Percentiles rank a stretch among this genome's conserved stretches.
phyloP scores from a whole-genome alignment of 495 filamentous ascomycete species.

The Echria macrotheca region DNA sequence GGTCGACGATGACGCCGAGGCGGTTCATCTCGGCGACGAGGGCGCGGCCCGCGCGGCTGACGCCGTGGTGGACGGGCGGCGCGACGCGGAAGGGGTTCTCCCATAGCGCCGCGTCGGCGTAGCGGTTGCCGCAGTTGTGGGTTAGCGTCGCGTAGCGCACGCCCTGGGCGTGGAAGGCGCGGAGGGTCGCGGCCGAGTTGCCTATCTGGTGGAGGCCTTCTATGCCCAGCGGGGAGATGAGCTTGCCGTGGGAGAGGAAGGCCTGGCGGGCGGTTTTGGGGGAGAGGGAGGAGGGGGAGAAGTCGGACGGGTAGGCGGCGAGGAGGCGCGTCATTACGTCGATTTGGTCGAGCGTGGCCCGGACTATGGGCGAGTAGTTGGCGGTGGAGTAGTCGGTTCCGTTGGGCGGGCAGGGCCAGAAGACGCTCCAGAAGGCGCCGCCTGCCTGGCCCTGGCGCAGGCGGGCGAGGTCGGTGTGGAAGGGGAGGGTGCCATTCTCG shows the following conservation, averaged over 20 bases:
- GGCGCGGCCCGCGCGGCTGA: conserved; percentile 61
- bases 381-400: conserved; percentile 65
- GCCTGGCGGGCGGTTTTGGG: conserved; percentile 50
- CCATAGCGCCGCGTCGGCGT: conserved; percentile 74
- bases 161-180: conserved; percentile 70
- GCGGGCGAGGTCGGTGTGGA: conserved; percentile 76
- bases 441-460: conserved; percentile 54
- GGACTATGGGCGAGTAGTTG: conserved; percentile 59
- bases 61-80: conserved; percentile 52
- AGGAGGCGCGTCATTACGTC: conserved; percentile 72
- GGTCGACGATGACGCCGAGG: conserved; percentile 72
- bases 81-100: conserved; percentile 42
- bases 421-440: conserved; percentile 92
- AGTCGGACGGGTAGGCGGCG: conserved; percentile 60
- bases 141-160: conserved; percentile 88
- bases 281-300: conserved; percentile 55
- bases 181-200: conserved; percentile 72
- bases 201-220: conserved; percentile 96
- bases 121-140: conserved; percentile 90
- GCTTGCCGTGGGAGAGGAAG: conserved; percentile 50
- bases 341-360: conserved; percentile 73
- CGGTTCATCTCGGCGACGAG: conserved; percentile 76
- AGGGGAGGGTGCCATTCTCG: conserved; percentile 55
- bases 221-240: conserved; percentile 68
- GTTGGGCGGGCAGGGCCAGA: conserved; percentile 67